Evolutionary conservation across 768 basidiomycete species (phyloP).

Genomic region (Suillus weaverae): DNA sequence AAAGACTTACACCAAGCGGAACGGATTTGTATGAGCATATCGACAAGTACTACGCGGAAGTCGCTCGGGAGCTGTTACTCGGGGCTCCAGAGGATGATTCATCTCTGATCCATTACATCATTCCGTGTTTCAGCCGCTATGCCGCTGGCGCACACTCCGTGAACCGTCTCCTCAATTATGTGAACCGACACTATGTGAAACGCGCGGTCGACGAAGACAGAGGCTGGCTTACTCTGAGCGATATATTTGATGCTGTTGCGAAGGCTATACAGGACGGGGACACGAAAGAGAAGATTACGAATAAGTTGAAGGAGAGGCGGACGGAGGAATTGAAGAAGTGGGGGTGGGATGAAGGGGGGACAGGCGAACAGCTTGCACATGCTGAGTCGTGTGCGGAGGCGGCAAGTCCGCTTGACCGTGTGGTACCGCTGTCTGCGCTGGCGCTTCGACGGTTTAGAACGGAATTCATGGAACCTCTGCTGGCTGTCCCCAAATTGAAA

Average conservation of each 20-base stretch:
- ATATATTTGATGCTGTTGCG: conserved; percentile 62
- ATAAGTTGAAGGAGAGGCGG: conserved; percentile 57
- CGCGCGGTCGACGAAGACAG: conserved; percentile 76
- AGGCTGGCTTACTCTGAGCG: conserved; percentile 71
- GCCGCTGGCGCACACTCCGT: conserved; percentile 65
- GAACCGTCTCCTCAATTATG: conserved; percentile 73
- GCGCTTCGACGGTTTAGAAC: conserved; percentile 72
- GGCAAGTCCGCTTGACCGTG: conserved; percentile 63
- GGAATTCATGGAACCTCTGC: conserved; percentile 69
- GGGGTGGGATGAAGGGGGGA: conserved; percentile 59
- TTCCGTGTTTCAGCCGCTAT: conserved; percentile 72
- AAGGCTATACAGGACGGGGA: conserved; percentile 51
- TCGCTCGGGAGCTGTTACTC: conserved; percentile 59
- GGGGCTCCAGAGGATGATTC: conserved; percentile 67
- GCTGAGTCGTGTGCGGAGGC: conserved; percentile 77
- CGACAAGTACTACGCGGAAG: conserved; percentile 67
- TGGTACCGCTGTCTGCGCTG: conserved; percentile 62
- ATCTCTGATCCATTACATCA: conserved; percentile 65
- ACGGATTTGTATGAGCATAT: conserved; percentile 73
- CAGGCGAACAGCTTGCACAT: conserved; percentile 46
- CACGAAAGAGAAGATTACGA: conserved; percentile 60
- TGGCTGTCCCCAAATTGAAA: conserved; percentile 66
- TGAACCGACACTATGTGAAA: conserved; percentile 71
- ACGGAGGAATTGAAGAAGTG: conserved; percentile 67
- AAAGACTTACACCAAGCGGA: conserved; percentile 44